Evolutionary conservation across 2,329 filamentous ascomycete species (phyloP), one percentile per base, ranked within the genome.

Genomic region (Scytalidium sp.): DNA sequence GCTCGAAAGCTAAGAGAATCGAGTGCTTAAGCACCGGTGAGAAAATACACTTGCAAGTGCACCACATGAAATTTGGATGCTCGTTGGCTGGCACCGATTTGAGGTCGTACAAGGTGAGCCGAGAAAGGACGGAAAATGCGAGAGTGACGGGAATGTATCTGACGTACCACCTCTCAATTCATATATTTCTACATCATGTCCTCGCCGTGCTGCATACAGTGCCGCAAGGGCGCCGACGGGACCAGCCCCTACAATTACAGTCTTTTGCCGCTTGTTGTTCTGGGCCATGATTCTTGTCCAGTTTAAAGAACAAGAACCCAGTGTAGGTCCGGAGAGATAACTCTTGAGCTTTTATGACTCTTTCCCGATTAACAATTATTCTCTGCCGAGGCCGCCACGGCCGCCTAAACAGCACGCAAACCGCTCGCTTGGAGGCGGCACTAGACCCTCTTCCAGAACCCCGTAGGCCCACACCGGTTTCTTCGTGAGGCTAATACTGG

Each of bases 221-320:
- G 91, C 94, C 20, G 94, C 92, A 40, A 99, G 75, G 10, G 92
- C 90, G 36, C 94, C 94, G 7, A 99, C 94, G 0, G 94, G 94
- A 2, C 94, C 94, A 48, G 92, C 94, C 47, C 94, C 94, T 44
- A 99, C 86, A 43, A 99, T 80, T 19, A 96, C 79, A 49, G 88
- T 83, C 69, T 65, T 67, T 44, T 64, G 60, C 41, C 27, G 56
- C 13, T 36, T 36, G 13, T 36, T 36, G 15, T 36, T n/a, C 40
- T n/a, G n/a, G 7, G 45, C 41, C 45, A 47, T 51, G 19, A 41
- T 19, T 36, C 7, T n/a, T 36, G 32, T 8, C 17, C 5, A 15
- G 32, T 36, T 15, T 36, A n/a, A 9, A 6, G 19, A 19, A 13
- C 6, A 5, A 43, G n/a, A n/a, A n/a, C n/a, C n/a, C n/a, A 43